Base-by-base conservation (phyloP, 495 filamentous ascomycete species). In the Neurospora sp. region DNA sequence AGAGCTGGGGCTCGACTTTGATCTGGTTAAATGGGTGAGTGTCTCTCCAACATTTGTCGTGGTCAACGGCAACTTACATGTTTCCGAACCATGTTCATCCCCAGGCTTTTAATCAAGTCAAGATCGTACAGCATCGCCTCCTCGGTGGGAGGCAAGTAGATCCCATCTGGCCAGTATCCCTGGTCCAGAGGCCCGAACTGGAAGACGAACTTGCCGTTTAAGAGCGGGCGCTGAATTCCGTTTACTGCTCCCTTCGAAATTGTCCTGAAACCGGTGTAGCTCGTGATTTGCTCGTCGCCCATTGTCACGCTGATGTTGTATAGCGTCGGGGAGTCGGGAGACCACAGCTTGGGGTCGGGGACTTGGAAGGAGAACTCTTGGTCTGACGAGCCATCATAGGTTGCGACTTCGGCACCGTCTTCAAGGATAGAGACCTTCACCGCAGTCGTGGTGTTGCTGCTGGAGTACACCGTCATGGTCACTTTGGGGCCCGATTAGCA, bases 101-200 rank as follows among this genome's bases (percentile, higher is more conserved):
- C 89, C 3, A 91, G 77, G 6, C 79, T 78, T 78, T 92, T 91
- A 69, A 91, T 76, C 39, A 88, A 73, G 69, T 89, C 61, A 4
- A 92, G 77, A 78, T 92, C 90, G 68, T 84, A 91, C 1, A 87
- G 81, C 90, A 92, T 91, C 0, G 90, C 90, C 71, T 91, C 88
- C 3, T 80, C 76, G 22, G 82, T 90, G 0, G 90, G 90, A 0
- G 90, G 85, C 0, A 84, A 82, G 74, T 91, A 87, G 31, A 91
- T 79, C 0, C 90, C 90, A 74, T 92, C 90, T 0, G 90, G 90
- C 89, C 89, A 92, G 79, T 84, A 91, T 18, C 89, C 90, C 74
- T 92, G 89, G 70, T 92, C 90, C 3, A 92, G 81, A 0, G 90
- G 91, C 14, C 89, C 89, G 70, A 92, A 91, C 74, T 85, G 83